Conservation (phyloP, 805 yeast genomes). For the Lachancea meyersii region DNA sequence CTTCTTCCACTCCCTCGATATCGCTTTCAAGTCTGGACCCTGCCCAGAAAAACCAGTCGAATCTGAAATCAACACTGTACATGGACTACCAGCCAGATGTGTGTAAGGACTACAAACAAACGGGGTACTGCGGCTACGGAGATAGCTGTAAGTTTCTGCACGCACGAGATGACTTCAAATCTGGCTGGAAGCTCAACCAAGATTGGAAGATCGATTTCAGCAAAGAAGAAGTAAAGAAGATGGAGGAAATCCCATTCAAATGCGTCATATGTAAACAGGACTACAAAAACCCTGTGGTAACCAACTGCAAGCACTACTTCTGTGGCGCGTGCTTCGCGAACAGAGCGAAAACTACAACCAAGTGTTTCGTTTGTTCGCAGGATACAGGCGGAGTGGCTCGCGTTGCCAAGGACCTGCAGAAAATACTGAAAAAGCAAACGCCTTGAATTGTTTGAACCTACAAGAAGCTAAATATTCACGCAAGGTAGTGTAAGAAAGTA, state of each 20-base stretch:
- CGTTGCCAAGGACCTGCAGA: slow-evolving; percentile 42
- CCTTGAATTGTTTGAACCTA: not conserved
- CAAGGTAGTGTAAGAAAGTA: slow-evolving; percentile 38
- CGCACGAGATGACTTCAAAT: slow-evolving; percentile 75
- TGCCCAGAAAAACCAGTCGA: slow-evolving; percentile 30
- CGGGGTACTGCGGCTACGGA: slow-evolving; percentile 96
- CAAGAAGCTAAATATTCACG: slow-evolving; percentile 4
- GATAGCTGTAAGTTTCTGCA: slow-evolving; percentile 95
- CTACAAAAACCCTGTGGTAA: slow-evolving; percentile 50
- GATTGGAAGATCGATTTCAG: slow-evolving; percentile 57
- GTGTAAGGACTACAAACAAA: slow-evolving; percentile 84
- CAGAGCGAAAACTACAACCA: slow-evolving; percentile 37
- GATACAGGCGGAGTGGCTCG: slow-evolving; percentile 56
- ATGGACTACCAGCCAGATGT: slow-evolving; percentile 90
- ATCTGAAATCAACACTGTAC: slow-evolving; percentile 58
- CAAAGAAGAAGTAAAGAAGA: slow-evolving; percentile 20
- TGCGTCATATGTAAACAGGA: slow-evolving; percentile 56
- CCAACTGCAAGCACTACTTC: slow-evolving; percentile 57
- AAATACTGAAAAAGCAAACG: slow-evolving; percentile 15
- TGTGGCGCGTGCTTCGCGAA: slow-evolving; percentile 56
- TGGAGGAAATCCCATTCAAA: slow-evolving; percentile 45
- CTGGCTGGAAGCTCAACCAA: slow-evolving; percentile 56
- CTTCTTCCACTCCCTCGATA: slow-evolving; percentile 12
- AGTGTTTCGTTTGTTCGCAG: slow-evolving; percentile 52
- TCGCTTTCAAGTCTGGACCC: slow-evolving; percentile 1